Evolutionary conservation across 73 alveolate species (phyloP).

Genomic region (Paramecium tetraurelia): DNA sequence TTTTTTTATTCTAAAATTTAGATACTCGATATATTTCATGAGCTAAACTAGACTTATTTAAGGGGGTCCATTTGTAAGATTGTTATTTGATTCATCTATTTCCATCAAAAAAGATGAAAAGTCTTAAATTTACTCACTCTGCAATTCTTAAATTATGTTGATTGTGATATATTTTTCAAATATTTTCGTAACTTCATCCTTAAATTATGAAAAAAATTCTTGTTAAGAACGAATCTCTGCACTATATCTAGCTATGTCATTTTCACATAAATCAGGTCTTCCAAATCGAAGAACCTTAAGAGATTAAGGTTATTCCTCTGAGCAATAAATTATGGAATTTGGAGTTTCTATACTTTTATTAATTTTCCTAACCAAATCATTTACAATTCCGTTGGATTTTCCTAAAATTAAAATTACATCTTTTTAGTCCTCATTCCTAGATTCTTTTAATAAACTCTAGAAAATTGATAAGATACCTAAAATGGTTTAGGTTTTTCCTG

Average conservation of each 20-base stretch:
- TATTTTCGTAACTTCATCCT: too few species aligned
- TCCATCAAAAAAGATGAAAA: neutral
- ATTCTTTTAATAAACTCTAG: neutral
- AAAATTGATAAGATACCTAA: neutral
- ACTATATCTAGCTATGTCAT: neutral
- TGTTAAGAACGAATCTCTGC: neutral
- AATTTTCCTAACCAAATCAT: conserved; percentile 10
- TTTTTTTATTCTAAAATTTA: neutral
- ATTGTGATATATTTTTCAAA: neutral
- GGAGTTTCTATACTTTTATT: neutral
- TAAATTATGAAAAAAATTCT: neutral
- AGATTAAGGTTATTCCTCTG: neutral
- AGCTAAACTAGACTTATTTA: neutral
- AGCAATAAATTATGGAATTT: neutral
- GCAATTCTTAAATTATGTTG: neutral
- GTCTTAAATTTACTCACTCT: neutral
- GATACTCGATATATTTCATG: neutral
- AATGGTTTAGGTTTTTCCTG: conserved; percentile 31
- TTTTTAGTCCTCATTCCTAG: neutral
- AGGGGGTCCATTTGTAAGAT: neutral
- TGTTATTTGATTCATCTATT: neutral
- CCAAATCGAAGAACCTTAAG: neutral
- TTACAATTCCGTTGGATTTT: neutral
- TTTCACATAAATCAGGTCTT: neutral
- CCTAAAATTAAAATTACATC: neutral